These are phyloP conservation scores for Talaromyces sp. DNA, from an alignment of 2,329 filamentous ascomycete genomes.

Conservation along the genomic window DNA sequence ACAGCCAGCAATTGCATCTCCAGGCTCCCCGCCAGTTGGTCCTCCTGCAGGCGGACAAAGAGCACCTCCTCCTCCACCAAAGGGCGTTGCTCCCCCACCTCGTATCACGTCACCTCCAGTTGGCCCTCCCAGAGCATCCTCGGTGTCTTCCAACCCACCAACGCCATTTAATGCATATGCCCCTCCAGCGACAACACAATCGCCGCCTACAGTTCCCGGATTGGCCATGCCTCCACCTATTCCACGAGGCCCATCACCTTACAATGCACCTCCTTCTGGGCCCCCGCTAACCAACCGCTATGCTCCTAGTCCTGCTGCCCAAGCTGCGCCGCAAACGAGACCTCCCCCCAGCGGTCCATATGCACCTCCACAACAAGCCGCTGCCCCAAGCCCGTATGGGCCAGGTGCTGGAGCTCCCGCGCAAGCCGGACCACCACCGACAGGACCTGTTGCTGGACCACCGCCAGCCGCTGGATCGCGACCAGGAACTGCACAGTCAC, in stretches of 20 bases:
- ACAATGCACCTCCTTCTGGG: conserved; percentile 71
- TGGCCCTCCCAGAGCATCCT: conserved; percentile 43
- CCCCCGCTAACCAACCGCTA: conserved; percentile 73
- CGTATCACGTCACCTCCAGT: conserved; percentile 67
- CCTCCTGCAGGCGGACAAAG: conserved; percentile 56
- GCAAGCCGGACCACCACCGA: conserved; percentile 42
- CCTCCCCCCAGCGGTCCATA: conserved; percentile 55
- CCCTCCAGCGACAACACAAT: conserved; percentile 33
- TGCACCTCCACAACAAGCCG: conserved; percentile 50
- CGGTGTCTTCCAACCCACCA: conserved; percentile 25
- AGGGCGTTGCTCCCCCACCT: conserved; percentile 62
- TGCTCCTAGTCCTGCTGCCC: conserved; percentile 62
- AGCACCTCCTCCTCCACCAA: conserved; percentile 64
- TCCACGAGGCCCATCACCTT: conserved; percentile 76
- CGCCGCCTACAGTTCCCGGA: conserved; percentile 40
- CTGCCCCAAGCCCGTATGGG: conserved; percentile 43
- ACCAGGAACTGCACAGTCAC: conserved; percentile 49
- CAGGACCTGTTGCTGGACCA: conserved; percentile 29
- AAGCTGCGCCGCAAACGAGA: conserved; percentile 47
- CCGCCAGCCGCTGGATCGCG: conserved; percentile 42
- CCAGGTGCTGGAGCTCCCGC: conserved; percentile 25
- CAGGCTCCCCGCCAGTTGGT: conserved; percentile 55
- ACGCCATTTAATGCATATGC: conserved; percentile 41
- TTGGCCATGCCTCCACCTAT: conserved; percentile 55
- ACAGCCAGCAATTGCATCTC: conserved; percentile 31